Evolutionary conservation across 2,329 filamentous ascomycete genomes (phyloP).

Genomic region (Exophiala phaeomuriformis): DNA sequence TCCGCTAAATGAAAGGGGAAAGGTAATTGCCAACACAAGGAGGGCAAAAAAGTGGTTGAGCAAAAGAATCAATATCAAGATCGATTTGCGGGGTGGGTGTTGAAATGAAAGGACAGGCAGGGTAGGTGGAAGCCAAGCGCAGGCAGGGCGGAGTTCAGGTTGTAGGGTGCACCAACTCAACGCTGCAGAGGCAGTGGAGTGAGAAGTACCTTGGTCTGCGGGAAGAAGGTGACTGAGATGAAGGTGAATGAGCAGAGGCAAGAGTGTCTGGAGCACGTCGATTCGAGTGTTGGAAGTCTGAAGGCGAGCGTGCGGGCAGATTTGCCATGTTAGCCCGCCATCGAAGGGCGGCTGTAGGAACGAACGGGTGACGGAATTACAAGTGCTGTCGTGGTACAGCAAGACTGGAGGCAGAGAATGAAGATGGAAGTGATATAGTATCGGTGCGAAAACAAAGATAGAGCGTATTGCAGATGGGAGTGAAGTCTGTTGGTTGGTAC

Average conservation of each 20-base stretch:
- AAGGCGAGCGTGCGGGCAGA: constrained; percentile 24
- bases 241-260: constrained; percentile 26
- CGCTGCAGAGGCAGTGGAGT: constrained; percentile 7
- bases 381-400: background rate
- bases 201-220: constrained; percentile 15
- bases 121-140: constrained; percentile 3
- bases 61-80: background rate
- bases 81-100: background rate
- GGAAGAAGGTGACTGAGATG: constrained; percentile 29
- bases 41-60: background rate
- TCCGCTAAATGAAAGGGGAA: constrained; percentile 9
- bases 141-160: constrained; percentile 13
- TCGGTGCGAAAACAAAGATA: background rate
- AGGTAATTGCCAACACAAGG: background rate
- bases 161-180: constrained; percentile 12
- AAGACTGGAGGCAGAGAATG: background rate
- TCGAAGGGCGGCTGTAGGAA: constrained; percentile 17
- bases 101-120: background rate
- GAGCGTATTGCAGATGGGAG: background rate
- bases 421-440: background rate
- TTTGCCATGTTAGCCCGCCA: constrained; percentile 27
- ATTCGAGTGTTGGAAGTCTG: constrained; percentile 21
- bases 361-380: constrained; percentile 1
- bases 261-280: constrained; percentile 30
- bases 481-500: background rate